A percentile compares a stretch with the other conserved stretches of the same genome.
These are phyloP conservation scores for Cryphonectria naterciae DNA, from an alignment of 2,329 filamentous ascomycete genomes.

Conservation along the genomic window DNA sequence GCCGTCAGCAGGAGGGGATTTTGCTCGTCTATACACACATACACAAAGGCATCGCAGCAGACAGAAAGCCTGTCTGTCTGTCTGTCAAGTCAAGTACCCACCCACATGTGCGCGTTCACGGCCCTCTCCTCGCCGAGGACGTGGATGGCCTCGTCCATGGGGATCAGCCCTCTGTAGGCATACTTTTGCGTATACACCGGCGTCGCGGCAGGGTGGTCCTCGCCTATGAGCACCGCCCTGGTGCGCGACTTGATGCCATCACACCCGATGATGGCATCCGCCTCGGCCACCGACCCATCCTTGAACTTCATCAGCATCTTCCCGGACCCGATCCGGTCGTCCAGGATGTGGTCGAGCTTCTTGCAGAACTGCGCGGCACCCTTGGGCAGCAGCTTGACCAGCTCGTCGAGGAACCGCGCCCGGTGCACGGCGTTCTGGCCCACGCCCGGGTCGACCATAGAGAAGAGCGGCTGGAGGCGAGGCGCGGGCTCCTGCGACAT, in stretches of 20 bases:
- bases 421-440: conserved; percentile 34
- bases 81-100: conserved; percentile 23
- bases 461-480: conserved; percentile 31
- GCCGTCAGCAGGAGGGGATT: conserved; percentile 6
- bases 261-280: conserved; percentile 53
- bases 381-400: conserved; percentile 33
- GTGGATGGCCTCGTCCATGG: conserved; percentile 56
- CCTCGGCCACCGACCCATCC: conserved; percentile 37
- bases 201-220: conserved; percentile 44
- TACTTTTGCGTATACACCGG: conserved; percentile 58
- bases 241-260: conserved; percentile 65
- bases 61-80: neutral
- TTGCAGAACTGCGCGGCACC: conserved; percentile 35
- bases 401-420: conserved; percentile 35
- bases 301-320: conserved; percentile 31
- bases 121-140: conserved; percentile 49
- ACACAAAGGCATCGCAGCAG: neutral
- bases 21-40: neutral
- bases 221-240: conserved; percentile 55
- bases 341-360: conserved; percentile 38
- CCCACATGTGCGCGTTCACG: conserved; percentile 35
- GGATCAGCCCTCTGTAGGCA: conserved; percentile 54
- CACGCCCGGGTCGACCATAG: conserved; percentile 26
- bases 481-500: conserved; percentile 25
- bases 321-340: conserved; percentile 27